A percentile compares a stretch with the other conserved stretches of the same genome.
phyloP scores from a whole-genome alignment of 225 moss, liverwort and hornwort genomes.

The Rhytidiadelphus loreus region DNA sequence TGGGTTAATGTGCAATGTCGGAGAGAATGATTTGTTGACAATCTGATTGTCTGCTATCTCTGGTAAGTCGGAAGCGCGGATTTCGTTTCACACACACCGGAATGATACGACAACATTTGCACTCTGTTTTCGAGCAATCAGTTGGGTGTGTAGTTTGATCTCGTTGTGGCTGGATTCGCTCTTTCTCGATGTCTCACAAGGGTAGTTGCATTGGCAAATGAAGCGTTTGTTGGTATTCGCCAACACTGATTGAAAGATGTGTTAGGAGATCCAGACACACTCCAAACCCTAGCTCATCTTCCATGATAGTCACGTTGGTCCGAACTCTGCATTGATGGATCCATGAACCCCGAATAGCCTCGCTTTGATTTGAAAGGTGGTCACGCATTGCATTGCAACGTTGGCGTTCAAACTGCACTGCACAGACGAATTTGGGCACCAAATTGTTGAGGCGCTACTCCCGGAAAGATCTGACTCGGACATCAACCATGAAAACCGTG shows the following conservation, averaged over 20 bases:
- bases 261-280: not conserved
- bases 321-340: not conserved
- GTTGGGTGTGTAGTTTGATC: not conserved
- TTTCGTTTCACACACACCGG: not conserved
- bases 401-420: not conserved
- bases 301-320: not conserved
- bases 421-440: not conserved
- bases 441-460: not conserved
- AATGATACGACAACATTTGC: not conserved
- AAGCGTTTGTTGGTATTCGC: not conserved
- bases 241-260: not conserved
- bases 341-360: not conserved
- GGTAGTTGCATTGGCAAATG: not conserved
- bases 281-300: not conserved
- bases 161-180: not conserved
- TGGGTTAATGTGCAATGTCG: not conserved
- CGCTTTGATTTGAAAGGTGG: not conserved
- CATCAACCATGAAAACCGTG: not conserved
- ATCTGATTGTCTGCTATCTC: not conserved
- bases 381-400: not conserved
- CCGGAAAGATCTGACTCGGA: not conserved
- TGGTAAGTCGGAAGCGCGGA: not conserved
- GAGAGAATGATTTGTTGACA: not conserved
- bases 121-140: not conserved
- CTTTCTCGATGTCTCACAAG: not conserved